Evolutionary conservation across 208 protist species (phyloP), one percentile per base, ranked within the genome.

Genomic region (Acanthamoeba quina): DNA sequence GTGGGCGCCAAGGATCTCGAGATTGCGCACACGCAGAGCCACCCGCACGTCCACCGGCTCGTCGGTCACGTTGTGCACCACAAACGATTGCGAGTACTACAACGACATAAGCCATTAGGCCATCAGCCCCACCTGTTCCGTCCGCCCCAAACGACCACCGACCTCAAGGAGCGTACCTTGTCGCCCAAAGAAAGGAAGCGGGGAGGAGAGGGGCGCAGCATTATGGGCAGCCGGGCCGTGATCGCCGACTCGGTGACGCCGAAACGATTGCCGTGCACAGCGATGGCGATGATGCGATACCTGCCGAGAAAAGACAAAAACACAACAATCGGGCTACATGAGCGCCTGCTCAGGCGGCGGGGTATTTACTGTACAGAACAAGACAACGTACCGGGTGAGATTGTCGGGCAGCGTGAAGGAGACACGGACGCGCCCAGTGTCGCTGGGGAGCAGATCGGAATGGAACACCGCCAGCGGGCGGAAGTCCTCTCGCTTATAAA

Each of bases 171-270:
- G 31, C 7, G 68, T n/a, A 80, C 72, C 70, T 88, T 49, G 47
- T 95, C 94, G 24, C 86, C 86, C 15, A 85, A 60, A 31, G 66
- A 56, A 24, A 95, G 80, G n/a, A 95, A 95, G 41, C 94, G 52
- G 19, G 94, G 94, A 19, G 76, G 47, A 9, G 94, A 80, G 24
- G 94, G 89, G 47, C 89, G 56, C 24, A 94, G 26, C 41, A 70
- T 70, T 6, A 95, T 2, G 19, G 94, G 86, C 37, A 95, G 47
- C 13, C 68, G 19, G 7, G 62, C 88, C 29, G 44, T 78, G 54
- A 95, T 62, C 54, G 31, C 3, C 21, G 26, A 26, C n/a, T 80
- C 52, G 31, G 37, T 29, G 3, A 95, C 49, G 19, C 94, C 94
- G 82, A 94, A 95, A 3, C 34, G 17, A 24, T 82, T 89, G 54